These are phyloP conservation scores for Dactylonectria estremocensis DNA, from an alignment of 2,329 filamentous ascomycete genomes.

Conservation along the genomic window DNA sequence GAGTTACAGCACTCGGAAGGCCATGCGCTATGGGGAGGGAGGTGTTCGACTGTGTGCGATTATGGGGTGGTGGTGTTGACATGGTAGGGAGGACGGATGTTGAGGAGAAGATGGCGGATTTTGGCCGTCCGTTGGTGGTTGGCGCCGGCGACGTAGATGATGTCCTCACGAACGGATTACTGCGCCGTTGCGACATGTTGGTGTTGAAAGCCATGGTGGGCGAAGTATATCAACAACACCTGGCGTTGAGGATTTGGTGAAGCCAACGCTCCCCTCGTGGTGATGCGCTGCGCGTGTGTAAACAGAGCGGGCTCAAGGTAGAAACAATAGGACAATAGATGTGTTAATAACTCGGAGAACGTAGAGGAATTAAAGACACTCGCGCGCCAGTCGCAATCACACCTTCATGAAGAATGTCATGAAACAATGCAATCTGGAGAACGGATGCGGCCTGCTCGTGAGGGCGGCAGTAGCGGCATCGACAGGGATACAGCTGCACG, in stretches of 20 bases:
- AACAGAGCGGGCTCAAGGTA: slow-evolving; percentile 41
- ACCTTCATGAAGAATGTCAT: slow-evolving; percentile 47
- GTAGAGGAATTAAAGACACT: slow-evolving; percentile 43
- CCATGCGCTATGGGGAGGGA: slow-evolving; percentile 55
- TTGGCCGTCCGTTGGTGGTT: slow-evolving; percentile 72
- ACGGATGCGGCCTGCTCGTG: slow-evolving; percentile 28
- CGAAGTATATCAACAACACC: slow-evolving; percentile 47
- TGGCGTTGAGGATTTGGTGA: slow-evolving; percentile 37
- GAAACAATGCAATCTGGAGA: slow-evolving; percentile 41
- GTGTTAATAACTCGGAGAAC: slow-evolving; percentile 23
- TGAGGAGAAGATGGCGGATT: slow-evolving; percentile 81
- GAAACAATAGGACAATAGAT: slow-evolving; percentile 20
- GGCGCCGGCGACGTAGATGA: slow-evolving; percentile 77
- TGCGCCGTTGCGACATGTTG: slow-evolving; percentile 76
- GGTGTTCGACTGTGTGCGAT: slow-evolving; percentile 78
- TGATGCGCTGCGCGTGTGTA: slow-evolving; percentile 40
- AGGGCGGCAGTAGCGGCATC: slow-evolving; percentile 35
- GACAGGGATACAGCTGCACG: slow-evolving; percentile 39
- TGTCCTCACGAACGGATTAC: slow-evolving; percentile 84
- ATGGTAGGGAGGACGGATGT: slow-evolving; percentile 61
- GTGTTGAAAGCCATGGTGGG: slow-evolving; percentile 54
- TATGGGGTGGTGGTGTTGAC: slow-evolving; percentile 67
- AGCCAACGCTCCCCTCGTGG: slow-evolving; percentile 28
- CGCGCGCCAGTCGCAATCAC: slow-evolving; percentile 42
- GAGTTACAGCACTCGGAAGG: slow-evolving; percentile 27